phyloP scores from a whole-genome alignment of 345 rosid genomes.

The Odontarrhena argentea region DNA sequence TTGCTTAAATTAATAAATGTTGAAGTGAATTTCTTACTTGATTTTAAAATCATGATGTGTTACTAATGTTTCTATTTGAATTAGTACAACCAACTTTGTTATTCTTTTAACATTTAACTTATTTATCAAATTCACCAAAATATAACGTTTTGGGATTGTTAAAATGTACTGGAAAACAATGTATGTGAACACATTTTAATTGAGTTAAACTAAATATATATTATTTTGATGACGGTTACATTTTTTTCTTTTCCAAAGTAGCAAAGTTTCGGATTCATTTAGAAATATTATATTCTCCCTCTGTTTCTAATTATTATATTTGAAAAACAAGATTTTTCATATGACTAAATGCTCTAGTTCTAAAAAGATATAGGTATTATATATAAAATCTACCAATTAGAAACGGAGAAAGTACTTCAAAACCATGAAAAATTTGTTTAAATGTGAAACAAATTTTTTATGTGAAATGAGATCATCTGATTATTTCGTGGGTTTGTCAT shows the following conservation, averaged over 20 bases:
- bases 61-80: too few species aligned
- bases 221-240: slow-evolving; percentile 34
- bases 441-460: too few species aligned
- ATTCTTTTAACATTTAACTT: background rate
- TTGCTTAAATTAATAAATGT: background rate
- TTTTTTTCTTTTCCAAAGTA: slow-evolving; percentile 38
- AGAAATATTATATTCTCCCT: background rate
- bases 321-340: too few species aligned
- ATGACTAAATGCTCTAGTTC: too few species aligned
- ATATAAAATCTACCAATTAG: too few species aligned
- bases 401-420: background rate
- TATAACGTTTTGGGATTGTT: background rate
- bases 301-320: too few species aligned
- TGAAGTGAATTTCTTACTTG: too few species aligned
- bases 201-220: slow-evolving; percentile 2
- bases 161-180: slow-evolving; percentile 31
- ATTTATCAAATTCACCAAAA: too few species aligned
- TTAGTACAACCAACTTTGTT: background rate
- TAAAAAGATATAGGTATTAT: too few species aligned
- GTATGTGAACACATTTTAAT: slow-evolving; percentile 24
- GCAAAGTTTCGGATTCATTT: slow-evolving; percentile 32
- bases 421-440: slow-evolving; percentile 2
- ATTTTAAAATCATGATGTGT: too few species aligned
- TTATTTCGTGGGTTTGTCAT: slow-evolving; percentile 25
- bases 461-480: slow-evolving; percentile 21